Base-by-base conservation (phyloP, 202 grass and related monocot species). In the Setaria viridis region DNA sequence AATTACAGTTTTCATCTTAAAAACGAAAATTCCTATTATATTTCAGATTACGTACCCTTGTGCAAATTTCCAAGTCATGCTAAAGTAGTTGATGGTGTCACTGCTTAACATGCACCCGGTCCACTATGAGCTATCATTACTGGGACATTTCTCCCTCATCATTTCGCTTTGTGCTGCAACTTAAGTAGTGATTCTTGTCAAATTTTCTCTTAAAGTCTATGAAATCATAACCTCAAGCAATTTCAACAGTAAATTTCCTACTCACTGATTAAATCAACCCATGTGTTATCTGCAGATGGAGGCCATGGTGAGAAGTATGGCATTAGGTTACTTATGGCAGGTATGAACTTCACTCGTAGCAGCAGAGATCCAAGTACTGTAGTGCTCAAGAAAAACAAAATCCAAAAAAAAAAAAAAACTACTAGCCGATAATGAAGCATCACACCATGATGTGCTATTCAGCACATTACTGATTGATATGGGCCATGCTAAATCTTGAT, bases 261-360 rank as follows among this genome's bases (percentile, higher is more conserved):
- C 25, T 60, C 30, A 47, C 20, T n/a, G 41, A 49, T 29, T 74
- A 17, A 62, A 39, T 73, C 17, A 37, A 25, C 46, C 12, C 55
- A 62, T 74, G 43, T 35, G 35, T 82, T 80, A 55, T 19, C 14
- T 58, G 56, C 69, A 51, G 56, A 21, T 63, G 81, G 56, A 50
- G 69, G n/a, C 15, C 43, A 17, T 25, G 46, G 55, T 21, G 73
- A 62, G 11, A 49, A 72, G 68, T 21, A 46, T 50, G 69, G 34
- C 43, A 25, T n/a, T 72, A 63, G 33, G 7, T 74, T 83, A 30
- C 17, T 50, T 19, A 49, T 83, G 56, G 58, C 56, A 83, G 69
- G 57, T 74, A 74, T 39, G 32, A 82, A 35, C 54, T 82, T 50
- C 49, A 45, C 35, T 42, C 33, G 3, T 76, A 59, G 2, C 19